phyloP scores from a whole-genome alignment of 2,329 filamentous ascomycete species.

The Colletotrichum coccodes region DNA sequence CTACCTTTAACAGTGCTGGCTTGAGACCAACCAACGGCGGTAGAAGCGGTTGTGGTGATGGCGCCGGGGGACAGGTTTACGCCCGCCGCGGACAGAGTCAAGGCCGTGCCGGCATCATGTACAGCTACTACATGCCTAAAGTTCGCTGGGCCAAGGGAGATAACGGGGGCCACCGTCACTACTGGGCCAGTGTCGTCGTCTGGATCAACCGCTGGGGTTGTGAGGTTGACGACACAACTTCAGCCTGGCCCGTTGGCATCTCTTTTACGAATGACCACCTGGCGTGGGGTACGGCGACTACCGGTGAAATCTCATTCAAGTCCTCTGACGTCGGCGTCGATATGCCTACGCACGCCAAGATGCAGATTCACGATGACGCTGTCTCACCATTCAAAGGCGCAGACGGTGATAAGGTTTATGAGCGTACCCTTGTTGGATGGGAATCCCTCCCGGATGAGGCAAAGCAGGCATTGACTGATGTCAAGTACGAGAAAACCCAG shows the following conservation, averaged over 20 bases:
- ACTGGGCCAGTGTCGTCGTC: conserved; percentile 3
- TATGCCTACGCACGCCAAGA: neutral
- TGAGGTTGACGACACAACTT: neutral
- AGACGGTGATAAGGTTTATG: neutral
- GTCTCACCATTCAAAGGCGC: neutral
- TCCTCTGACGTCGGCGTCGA: neutral
- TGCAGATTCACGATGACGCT: neutral
- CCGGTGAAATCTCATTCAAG: neutral
- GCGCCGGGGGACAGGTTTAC: neutral
- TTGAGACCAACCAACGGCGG: neutral
- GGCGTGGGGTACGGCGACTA: neutral
- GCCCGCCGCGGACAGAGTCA: neutral
- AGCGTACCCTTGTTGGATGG: neutral
- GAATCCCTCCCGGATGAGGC: neutral
- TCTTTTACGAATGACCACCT: neutral
- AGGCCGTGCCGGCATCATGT: neutral
- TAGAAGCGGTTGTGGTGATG: neutral
- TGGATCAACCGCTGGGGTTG: conserved; percentile 4
- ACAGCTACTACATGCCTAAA: conserved; percentile 6
- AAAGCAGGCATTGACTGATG: neutral
- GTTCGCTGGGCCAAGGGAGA: neutral
- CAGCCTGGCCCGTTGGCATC: neutral
- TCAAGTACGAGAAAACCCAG: neutral
- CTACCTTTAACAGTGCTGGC: neutral
- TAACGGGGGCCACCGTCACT: neutral